A percentile compares a stretch with the other conserved stretches of the same genome.
phyloP scores from a whole-genome alignment of 2,329 filamentous ascomycete genomes.

The Aaosphaeria arxii region DNA sequence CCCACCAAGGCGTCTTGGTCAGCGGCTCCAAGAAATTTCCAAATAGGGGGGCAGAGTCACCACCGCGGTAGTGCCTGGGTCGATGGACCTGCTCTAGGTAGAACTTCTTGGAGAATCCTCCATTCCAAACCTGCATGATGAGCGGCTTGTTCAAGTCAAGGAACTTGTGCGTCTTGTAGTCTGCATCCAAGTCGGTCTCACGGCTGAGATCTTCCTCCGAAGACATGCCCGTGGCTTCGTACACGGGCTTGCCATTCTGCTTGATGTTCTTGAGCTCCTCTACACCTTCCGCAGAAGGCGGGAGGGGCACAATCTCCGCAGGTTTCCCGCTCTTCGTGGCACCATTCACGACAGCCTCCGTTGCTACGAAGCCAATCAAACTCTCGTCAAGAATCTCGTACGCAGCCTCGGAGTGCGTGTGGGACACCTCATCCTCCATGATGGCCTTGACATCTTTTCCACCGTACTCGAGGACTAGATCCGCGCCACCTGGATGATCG shows the following conservation, averaged over 20 bases:
- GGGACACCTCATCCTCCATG: constrained; percentile 77
- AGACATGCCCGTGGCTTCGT: constrained; percentile 76
- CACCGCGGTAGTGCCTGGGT: constrained; percentile 92
- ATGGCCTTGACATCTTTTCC: constrained; percentile 84
- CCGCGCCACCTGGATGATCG: constrained; percentile 85
- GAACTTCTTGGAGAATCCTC: constrained; percentile 90
- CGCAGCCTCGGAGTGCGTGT: constrained; percentile 85
- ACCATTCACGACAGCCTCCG: constrained; percentile 54
- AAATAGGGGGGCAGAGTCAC: constrained; percentile 87
- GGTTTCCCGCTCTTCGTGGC: constrained; percentile 48
- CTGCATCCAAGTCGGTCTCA: constrained; percentile 72
- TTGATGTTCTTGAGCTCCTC: constrained; percentile 52
- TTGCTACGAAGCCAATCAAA: constrained; percentile 74
- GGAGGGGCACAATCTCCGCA: constrained; percentile 52
- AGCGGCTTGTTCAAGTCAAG: constrained; percentile 83
- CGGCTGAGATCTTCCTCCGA: constrained; percentile 80
- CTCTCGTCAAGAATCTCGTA: constrained; percentile 92
- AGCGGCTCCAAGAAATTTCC: constrained; percentile 99
- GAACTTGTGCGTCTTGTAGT: constrained; percentile 92
- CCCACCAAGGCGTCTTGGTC: constrained; percentile 90
- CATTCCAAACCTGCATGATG: constrained; percentile 81
- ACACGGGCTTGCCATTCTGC: constrained; percentile 44
- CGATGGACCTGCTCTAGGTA: constrained; percentile 96
- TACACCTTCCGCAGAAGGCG: constrained; percentile 48
- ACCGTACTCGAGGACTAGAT: constrained; percentile 84